Evolutionary conservation across 306 rosid species (phyloP).

Genomic region (Cicer arietinum): DNA sequence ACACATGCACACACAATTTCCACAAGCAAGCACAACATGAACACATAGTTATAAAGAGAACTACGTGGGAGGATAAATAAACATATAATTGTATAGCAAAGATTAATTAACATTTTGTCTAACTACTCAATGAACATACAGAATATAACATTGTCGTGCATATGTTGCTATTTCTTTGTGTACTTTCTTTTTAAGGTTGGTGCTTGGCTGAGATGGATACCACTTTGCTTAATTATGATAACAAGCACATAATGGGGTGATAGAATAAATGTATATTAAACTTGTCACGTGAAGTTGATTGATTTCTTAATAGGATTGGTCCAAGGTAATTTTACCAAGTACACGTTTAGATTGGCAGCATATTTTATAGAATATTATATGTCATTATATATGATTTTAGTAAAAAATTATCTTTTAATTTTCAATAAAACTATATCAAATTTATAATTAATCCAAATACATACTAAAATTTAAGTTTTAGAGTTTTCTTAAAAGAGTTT

Average conservation of each 20-base stretch:
- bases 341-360: too few species aligned
- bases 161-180: neutral
- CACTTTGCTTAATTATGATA: constrained; percentile 55
- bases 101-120: neutral
- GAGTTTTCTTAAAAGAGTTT: too few species aligned
- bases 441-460: too few species aligned
- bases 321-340: too few species aligned
- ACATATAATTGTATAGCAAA: constrained; percentile 18
- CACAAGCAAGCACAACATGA: constrained; percentile 50
- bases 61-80: constrained; percentile 12
- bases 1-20: constrained; percentile 40
- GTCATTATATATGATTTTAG: too few species aligned
- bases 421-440: too few species aligned
- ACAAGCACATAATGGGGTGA: constrained; percentile 10
- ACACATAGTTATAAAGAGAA: neutral
- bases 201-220: constrained; percentile 68
- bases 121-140: constrained; percentile 25
- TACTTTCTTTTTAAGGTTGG: constrained; percentile 39
- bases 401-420: too few species aligned
- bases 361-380: too few species aligned
- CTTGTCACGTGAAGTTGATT: too few species aligned
- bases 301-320: too few species aligned
- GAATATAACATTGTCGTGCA: constrained; percentile 26
- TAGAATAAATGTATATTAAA: neutral
- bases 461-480: too few species aligned